Percentiles rank a stretch among this genome's conserved stretches.
phyloP scores from a whole-genome alignment of 768 basidiomycete genomes.

The Mycena chlorophos region DNA sequence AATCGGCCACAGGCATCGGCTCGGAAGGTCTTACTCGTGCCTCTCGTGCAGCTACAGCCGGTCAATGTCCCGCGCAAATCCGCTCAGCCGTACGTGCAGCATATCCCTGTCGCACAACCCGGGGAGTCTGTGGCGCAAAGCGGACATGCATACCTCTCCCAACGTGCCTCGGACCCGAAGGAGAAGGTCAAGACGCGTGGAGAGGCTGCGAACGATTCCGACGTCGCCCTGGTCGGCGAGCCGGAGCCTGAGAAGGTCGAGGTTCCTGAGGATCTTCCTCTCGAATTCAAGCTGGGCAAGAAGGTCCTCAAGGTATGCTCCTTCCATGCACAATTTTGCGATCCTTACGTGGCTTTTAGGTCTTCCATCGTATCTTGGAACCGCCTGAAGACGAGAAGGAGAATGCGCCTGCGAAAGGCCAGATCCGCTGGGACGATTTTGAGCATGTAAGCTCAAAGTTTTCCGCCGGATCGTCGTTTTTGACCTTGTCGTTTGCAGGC shows the following conservation, averaged over 20 bases:
- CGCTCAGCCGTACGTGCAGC: constrained; percentile 6
- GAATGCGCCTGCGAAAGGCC: constrained; percentile 16
- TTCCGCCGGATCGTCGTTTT: background rate
- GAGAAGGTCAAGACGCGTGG: constrained; percentile 19
- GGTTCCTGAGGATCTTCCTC: constrained; percentile 14
- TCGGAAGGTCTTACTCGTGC: background rate
- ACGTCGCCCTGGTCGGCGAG: background rate
- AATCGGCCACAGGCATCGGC: constrained; percentile 7
- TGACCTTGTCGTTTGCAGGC: constrained; percentile 2
- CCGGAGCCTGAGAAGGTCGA: background rate
- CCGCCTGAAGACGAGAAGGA: constrained; percentile 6
- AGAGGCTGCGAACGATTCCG: background rate
- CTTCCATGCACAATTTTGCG: background rate
- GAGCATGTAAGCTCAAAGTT: constrained; percentile 7
- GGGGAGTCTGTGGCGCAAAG: constrained; percentile 8
- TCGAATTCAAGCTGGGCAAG: constrained; percentile 21
- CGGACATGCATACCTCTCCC: constrained; percentile 12
- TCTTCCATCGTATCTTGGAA: constrained; percentile 21
- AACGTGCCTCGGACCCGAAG: background rate
- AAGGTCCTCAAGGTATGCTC: constrained; percentile 19
- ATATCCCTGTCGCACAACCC: constrained; percentile 9
- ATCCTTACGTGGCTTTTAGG: background rate
- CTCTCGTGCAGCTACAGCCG: background rate
- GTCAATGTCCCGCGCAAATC: background rate
- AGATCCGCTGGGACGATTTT: constrained; percentile 25